phyloP scores from a whole-genome alignment of 441 rosid genomes.

The Adansonia gregorii region DNA sequence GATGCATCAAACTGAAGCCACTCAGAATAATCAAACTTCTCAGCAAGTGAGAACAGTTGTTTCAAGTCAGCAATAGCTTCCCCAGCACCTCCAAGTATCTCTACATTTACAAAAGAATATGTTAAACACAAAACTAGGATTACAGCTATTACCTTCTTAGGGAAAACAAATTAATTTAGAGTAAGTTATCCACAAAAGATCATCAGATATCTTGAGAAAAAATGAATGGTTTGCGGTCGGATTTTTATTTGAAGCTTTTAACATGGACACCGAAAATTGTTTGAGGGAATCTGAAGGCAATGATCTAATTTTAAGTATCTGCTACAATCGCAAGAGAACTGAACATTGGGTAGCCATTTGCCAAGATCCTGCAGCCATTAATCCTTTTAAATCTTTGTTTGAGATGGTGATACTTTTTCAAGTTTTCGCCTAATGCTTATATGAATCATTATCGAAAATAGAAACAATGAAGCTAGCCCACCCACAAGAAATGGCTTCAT shows the following conservation, averaged over 20 bases:
- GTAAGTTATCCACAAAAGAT: neutral
- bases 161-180: neutral
- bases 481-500: neutral
- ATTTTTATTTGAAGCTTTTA: constrained; percentile 1
- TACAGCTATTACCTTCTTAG: neutral
- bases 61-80: constrained; percentile 84
- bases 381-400: neutral
- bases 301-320: neutral
- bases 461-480: neutral
- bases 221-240: neutral
- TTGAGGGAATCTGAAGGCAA: constrained; percentile 12
- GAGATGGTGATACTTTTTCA: neutral
- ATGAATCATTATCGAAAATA: neutral
- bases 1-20: constrained; percentile 99
- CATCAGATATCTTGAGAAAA: neutral
- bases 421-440: neutral
- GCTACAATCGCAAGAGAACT: constrained; percentile 16
- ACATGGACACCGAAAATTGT: neutral
- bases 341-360: neutral
- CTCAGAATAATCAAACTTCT: constrained; percentile 80
- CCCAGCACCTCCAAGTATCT: constrained; percentile 74
- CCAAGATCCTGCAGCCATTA: neutral
- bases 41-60: constrained; percentile 78
- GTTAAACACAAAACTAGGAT: neutral
- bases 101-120: constrained; percentile 43